Evolutionary conservation across 257 asterid species (phyloP), one percentile per base, ranked within the genome.

Genomic region (Rhazya stricta): DNA sequence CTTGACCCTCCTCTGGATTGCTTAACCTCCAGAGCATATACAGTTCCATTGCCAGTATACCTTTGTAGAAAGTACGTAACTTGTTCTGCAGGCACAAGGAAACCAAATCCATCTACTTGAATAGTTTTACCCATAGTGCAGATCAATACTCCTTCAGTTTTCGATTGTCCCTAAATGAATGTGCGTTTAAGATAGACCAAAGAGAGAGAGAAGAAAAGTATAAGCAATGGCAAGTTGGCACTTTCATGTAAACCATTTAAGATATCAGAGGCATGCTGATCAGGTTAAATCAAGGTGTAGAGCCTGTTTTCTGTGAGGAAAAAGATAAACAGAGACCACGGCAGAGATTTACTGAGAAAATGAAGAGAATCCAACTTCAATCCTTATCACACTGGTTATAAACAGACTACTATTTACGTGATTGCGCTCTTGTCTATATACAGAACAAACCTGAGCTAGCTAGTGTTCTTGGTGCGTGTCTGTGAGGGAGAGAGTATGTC

Each of bases 11-110:
- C 32, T 79, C 78, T 89, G 71, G 78, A 30, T 32, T 11, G 76
- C 78, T 85, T 90, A 43, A 94, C 91, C 76, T 94, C 89, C 71
- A 90, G 34, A 65, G 90, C 96, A 73, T 67, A 75, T 43, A 92
- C 75, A 39, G 89, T 80, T 53, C 86, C 95, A 27, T 4, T 51
- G 46, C 89, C 89, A 0, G 92, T 85, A 18, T 58, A 5, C 3
- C 0, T 27, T 87, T 92, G 96, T 74, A 92, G 48, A 63, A 83
- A 79, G 5, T 0, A 6, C 54, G 45, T 86, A 66, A 85, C 81
- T 16, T 0, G 27, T 13, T 85, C 83, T 15, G 89, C 97, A 9
- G 80, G 13, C 46, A 88, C 51, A 36, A 71, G 85, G 46, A 0
- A 2, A 19, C 91, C 92, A 74, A 90, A 92, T 25, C 96, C 91